phyloP scores from a whole-genome alignment of 805 yeast species.

The Kuraishia hungarica region DNA sequence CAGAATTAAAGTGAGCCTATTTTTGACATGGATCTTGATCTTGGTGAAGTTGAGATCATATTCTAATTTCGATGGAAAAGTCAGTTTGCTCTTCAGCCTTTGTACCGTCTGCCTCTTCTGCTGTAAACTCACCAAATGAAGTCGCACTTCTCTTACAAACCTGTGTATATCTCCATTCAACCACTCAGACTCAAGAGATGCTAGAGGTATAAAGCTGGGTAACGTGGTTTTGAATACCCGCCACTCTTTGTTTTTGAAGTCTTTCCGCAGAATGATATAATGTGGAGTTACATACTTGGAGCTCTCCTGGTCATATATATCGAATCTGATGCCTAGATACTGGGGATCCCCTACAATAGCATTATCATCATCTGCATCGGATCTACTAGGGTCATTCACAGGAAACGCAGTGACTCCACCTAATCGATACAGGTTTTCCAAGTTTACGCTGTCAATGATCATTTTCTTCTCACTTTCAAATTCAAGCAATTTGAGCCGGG shows the following conservation, averaged over 20 bases:
- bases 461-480: constrained; percentile 9
- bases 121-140: constrained; percentile 16
- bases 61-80: constrained; percentile 10
- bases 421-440: constrained; percentile 39
- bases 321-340: constrained; percentile 43
- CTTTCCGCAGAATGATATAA: constrained; percentile 32
- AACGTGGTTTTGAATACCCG: constrained; percentile 23
- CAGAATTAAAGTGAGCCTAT: constrained; percentile 13
- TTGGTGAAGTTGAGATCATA: constrained; percentile 20
- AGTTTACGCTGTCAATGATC: constrained; percentile 23
- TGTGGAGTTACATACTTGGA: constrained; percentile 31
- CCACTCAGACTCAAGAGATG: constrained; percentile 14
- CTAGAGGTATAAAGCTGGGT: constrained; percentile 21
- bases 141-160: constrained; percentile 18
- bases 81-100: constrained; percentile 8
- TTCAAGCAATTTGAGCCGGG: constrained; percentile 1
- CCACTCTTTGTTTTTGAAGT: constrained; percentile 20
- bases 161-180: constrained; percentile 14
- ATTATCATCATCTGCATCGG: neutral
- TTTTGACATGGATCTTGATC: constrained; percentile 12
- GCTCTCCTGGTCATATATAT: constrained; percentile 23
- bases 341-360: constrained; percentile 15
- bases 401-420: constrained; percentile 46
- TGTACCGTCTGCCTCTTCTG: constrained; percentile 10
- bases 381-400: constrained; percentile 25